Evolutionary conservation across 2,329 filamentous ascomycete species (phyloP).

Genomic region (Colletotrichum filicis): DNA sequence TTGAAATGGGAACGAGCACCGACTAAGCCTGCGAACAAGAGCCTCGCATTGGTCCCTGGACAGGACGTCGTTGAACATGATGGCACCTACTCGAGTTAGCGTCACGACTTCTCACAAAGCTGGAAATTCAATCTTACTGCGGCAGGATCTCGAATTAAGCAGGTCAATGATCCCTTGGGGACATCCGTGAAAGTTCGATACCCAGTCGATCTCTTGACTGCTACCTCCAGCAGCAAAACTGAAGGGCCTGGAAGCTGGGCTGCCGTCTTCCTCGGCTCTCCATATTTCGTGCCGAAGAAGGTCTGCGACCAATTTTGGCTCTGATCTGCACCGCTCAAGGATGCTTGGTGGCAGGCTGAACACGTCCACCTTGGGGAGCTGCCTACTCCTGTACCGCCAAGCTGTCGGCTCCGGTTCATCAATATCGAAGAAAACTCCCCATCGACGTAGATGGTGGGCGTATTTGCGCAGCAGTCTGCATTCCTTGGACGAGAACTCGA

Average conservation of each 20-base stretch:
- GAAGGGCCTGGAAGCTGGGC: background rate
- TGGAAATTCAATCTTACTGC: conserved; percentile 59
- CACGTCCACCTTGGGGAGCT: conserved; percentile 56
- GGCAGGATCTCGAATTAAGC: conserved; percentile 79
- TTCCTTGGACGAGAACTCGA: conserved; percentile 74
- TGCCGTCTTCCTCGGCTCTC: conserved; percentile 64
- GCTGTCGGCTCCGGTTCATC: background rate
- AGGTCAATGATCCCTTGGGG: conserved; percentile 81
- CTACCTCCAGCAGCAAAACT: background rate
- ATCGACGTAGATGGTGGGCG: conserved; percentile 69
- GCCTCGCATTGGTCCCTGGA: conserved; percentile 65
- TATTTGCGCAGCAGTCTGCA: conserved; percentile 64
- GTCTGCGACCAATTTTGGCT: conserved; percentile 78
- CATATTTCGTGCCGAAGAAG: conserved; percentile 82
- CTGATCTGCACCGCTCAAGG: conserved; percentile 76
- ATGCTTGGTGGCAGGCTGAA: conserved; percentile 76
- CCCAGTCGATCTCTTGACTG: conserved; percentile 59
- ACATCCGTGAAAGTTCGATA: conserved; percentile 73
- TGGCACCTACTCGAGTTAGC: conserved; percentile 59
- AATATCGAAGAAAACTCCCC: conserved; percentile 79
- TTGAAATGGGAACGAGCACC: conserved; percentile 80
- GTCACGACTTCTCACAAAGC: background rate
- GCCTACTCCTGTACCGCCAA: conserved; percentile 12
- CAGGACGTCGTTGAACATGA: conserved; percentile 87
- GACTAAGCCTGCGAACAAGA: conserved; percentile 67